Percentiles rank a stretch among this genome's conserved stretches.
phyloP scores from a whole-genome alignment of 176 grass and related monocot genomes.

The Chloris gayana region DNA sequence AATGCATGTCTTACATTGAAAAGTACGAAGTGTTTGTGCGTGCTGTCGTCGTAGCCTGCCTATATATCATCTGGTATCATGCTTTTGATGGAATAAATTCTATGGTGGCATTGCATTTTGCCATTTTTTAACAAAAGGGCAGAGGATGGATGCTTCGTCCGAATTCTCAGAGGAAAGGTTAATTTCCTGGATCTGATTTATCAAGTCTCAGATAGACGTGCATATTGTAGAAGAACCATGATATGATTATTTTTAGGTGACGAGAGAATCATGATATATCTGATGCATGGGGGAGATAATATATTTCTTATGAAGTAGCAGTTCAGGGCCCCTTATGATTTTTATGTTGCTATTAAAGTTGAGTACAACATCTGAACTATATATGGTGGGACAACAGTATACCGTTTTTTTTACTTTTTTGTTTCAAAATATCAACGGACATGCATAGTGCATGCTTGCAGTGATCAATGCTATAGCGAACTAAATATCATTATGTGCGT shows the following conservation, averaged over 20 bases:
- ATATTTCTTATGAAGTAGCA: neutral
- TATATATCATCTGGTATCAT: neutral
- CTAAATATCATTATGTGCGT: neutral
- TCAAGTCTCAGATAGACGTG: too few species aligned
- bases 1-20: neutral
- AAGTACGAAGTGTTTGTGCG: neutral
- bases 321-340: neutral
- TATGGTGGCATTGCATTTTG: neutral
- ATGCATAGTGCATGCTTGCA: neutral
- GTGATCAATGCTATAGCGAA: neutral
- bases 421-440: neutral
- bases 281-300: conserved; percentile 9
- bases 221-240: neutral
- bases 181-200: neutral
- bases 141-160: neutral
- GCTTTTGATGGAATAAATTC: conserved; percentile 4
- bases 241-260: neutral
- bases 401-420: neutral
- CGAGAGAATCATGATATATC: neutral
- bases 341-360: neutral
- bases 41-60: neutral
- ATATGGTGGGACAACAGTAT: neutral
- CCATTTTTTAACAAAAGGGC: conserved; percentile 14
- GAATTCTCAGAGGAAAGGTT: conserved; percentile 11
- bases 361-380: neutral